Percentiles rank a stretch among this genome's conserved stretches.
phyloP scores from a whole-genome alignment of 208 protist species.

The Porcisia deanei region DNA sequence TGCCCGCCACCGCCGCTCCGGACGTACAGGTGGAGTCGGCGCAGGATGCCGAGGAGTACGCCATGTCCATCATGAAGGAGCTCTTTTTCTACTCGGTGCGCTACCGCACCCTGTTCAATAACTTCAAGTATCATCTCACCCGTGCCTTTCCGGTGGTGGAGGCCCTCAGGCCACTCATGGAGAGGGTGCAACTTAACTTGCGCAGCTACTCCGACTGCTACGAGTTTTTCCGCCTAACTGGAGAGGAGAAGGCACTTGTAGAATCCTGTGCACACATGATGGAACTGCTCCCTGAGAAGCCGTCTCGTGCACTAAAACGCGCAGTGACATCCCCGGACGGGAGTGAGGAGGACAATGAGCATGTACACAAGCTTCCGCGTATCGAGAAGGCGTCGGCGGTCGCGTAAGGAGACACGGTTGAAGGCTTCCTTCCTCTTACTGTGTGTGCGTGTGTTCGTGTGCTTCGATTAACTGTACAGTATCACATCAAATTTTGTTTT shows the following conservation, averaged over 20 bases:
- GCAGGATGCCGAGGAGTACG: constrained; percentile 22
- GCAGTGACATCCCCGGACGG: not conserved
- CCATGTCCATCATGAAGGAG: constrained; percentile 41
- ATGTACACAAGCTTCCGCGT: constrained; percentile 7
- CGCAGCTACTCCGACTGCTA: constrained; percentile 70
- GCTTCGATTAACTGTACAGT: not conserved
- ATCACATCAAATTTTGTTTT: not conserved
- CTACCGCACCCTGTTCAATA: constrained; percentile 71
- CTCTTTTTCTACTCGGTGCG: constrained; percentile 57
- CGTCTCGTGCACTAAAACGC: constrained; percentile 3
- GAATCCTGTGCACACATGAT: constrained; percentile 25
- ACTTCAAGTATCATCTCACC: constrained; percentile 91
- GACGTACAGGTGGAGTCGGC: not conserved
- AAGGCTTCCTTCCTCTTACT: too few relatives aligned
- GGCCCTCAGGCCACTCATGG: constrained; percentile 67
- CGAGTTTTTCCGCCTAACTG: constrained; percentile 46
- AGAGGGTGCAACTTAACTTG: constrained; percentile 45
- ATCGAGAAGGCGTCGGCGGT: constrained; percentile 1
- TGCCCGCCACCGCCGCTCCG: not conserved
- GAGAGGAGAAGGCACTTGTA: constrained; percentile 29
- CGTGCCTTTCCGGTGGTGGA: constrained; percentile 69
- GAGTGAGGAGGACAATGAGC: not conserved
- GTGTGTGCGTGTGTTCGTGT: not conserved
- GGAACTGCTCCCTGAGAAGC: constrained; percentile 40
- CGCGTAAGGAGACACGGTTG: not conserved